Conservation (phyloP, 352 stramenopile genomes). For the Phytophthora colocasiae region DNA sequence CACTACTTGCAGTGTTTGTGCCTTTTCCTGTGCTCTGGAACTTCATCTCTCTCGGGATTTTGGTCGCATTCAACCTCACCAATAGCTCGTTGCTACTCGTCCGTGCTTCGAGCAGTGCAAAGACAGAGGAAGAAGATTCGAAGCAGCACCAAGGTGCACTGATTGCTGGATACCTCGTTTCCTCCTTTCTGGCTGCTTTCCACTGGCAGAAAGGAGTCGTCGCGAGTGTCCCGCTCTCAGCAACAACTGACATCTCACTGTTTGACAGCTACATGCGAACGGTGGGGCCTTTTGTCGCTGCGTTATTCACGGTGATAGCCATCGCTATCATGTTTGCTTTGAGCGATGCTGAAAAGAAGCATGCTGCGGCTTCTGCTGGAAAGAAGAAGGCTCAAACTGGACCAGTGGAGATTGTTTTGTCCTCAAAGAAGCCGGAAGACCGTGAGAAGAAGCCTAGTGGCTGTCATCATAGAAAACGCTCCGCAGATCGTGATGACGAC, state of each 20-base stretch:
- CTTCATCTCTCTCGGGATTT: constrained; percentile 91
- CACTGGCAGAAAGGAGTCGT: constrained; percentile 82
- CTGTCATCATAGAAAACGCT: constrained; percentile 27
- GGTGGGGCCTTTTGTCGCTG: constrained; percentile 52
- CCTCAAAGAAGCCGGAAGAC: constrained; percentile 34
- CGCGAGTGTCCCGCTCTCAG: constrained; percentile 36
- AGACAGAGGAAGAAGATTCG: constrained; percentile 8
- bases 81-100: constrained; percentile 86
- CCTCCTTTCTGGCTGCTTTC: constrained; percentile 72
- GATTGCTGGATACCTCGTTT: constrained; percentile 58
- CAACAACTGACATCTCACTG: constrained; percentile 24
- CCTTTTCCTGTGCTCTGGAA: constrained; percentile 90
- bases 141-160: constrained; percentile 41
- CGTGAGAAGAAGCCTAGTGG: not conserved
- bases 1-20: constrained; percentile 73
- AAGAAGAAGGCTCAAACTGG: constrained; percentile 15
- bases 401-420: constrained; percentile 29
- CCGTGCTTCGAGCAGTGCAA: constrained; percentile 44
- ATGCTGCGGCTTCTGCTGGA: constrained; percentile 3
- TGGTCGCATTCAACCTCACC: constrained; percentile 92
- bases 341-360: constrained; percentile 50
- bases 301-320: constrained; percentile 57
- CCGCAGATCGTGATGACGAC: constrained; percentile 23
- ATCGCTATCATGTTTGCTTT: constrained; percentile 63
- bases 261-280: constrained; percentile 68